Evolutionary conservation across 306 rosid species (phyloP).

Genomic region (Castanopsis chinensis): DNA sequence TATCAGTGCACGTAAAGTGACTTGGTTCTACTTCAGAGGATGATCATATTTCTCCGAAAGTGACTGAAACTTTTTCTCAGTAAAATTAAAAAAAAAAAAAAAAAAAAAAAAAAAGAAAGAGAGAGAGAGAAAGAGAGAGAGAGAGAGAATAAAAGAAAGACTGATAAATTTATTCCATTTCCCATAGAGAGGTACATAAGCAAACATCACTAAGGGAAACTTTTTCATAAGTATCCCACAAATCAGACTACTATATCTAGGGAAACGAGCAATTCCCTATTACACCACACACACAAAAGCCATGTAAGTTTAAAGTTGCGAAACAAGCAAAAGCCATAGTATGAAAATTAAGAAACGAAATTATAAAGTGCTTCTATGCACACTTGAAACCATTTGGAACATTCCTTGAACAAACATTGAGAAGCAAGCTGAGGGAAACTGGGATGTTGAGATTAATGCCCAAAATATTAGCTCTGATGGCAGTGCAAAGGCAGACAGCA

Average conservation of each 20-base stretch:
- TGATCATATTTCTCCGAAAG: too few relatives aligned
- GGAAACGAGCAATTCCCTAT: constrained; percentile 11
- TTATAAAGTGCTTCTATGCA: constrained; percentile 3
- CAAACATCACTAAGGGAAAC: not conserved
- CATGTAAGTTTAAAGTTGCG: not conserved
- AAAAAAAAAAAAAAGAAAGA: not conserved
- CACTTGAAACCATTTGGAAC: constrained; percentile 57
- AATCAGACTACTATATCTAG: constrained; percentile 8
- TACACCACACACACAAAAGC: not conserved
- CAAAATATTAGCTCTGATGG: constrained; percentile 56
- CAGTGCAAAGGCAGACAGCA: constrained; percentile 83
- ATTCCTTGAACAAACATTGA: constrained; percentile 49
- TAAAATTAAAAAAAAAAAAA: too few relatives aligned
- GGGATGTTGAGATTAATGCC: constrained; percentile 74
- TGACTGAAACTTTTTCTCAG: not conserved
- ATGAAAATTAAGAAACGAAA: not conserved
- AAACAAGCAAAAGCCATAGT: not conserved
- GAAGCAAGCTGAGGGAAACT: constrained; percentile 60
- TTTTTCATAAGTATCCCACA: constrained; percentile 1
- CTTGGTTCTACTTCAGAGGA: not conserved
- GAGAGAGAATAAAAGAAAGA: too few relatives aligned
- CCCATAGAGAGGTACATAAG: not conserved
- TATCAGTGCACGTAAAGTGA: not conserved
- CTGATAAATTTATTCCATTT: not conserved
- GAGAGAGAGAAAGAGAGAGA: not conserved